These are phyloP conservation scores for Starmerella sirachaensis DNA, from an alignment of 805 yeast species.

Conservation along the genomic window DNA sequence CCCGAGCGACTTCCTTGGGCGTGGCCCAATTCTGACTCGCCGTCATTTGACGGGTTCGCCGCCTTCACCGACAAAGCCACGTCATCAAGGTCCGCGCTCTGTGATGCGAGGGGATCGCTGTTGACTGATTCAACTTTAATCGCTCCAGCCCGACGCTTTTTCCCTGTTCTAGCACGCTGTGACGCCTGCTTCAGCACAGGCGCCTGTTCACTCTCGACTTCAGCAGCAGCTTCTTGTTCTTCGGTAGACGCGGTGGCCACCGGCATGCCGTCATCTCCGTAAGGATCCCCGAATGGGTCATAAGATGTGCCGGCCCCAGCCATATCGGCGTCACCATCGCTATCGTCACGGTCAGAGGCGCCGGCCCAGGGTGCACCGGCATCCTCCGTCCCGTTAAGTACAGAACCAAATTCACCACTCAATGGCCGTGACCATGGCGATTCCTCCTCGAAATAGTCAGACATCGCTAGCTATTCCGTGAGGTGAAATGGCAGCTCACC, in stretches of 20 bases:
- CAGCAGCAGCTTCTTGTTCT: neutral
- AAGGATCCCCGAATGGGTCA: slow-evolving; percentile 3
- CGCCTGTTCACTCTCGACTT: neutral
- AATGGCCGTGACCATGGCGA: slow-evolving; percentile 15
- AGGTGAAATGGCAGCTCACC: too few relatives aligned
- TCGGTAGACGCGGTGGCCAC: neutral
- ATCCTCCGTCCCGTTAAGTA: neutral
- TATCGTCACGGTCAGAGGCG: neutral
- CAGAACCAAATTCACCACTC: neutral
- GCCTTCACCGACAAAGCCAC: slow-evolving; percentile 6
- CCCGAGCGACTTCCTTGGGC: neutral
- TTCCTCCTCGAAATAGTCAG: slow-evolving; percentile 12
- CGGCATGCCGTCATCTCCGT: slow-evolving; percentile 4
- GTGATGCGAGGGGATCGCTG: slow-evolving; percentile 14
- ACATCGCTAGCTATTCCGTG: slow-evolving; percentile 1
- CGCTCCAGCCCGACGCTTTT: slow-evolving; percentile 11
- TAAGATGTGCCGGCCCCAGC: neutral
- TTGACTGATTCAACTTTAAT: slow-evolving; percentile 11
- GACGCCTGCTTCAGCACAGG: slow-evolving; percentile 6
- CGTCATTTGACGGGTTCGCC: slow-evolving; percentile 1
- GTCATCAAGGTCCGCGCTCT: slow-evolving; percentile 4
- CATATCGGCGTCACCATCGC: neutral
- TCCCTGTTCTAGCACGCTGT: neutral
- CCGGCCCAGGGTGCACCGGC: slow-evolving; percentile 1
- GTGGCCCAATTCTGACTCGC: neutral